Base-by-base conservation (phyloP, 2,329 filamentous ascomycete genomes). In the Fusarium clavum region DNA sequence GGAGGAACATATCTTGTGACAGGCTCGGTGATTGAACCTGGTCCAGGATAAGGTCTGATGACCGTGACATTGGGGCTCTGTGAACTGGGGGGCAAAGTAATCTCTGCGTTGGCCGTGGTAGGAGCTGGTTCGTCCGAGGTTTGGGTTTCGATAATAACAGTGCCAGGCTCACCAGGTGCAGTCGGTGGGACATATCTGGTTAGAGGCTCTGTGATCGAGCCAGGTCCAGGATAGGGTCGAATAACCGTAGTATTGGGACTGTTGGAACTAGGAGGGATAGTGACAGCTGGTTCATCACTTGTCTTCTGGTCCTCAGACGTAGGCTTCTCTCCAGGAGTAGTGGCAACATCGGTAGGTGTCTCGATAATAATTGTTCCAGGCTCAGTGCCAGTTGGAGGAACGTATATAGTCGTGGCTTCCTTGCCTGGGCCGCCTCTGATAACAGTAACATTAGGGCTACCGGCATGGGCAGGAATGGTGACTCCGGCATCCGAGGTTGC, bases 361-460 rank as follows among this genome's bases (percentile, higher is more conserved):
- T 64, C 53, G 7, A 65, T 59, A 4, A 65, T 56, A 16, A 61
- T 41, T 12, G 61, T 64, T 16, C 61, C 61, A 8, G 61, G 57
- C 14, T 64, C 57, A 16, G 48, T 54, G 10, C 61, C 61, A 18
- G 24, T 55, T 29, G 61, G 61, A 2, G 44, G 44, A 13, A 64
- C 22, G 12, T 48, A 61, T 3, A 54, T 55, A 2, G 64, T 67
- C 9, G 22, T 27, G 20, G 47, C 46, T 32, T 62, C 46, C 20
- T 45, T 51, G 9, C 60, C 60, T 27, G 55, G 30, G 14, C 60
- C 60, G 24, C 41, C 55, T 29, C 59, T 47, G 14, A 62, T 58
- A 3, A 62, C 40, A 9, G 61, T 64, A 13, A 64, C 61, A 13
- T 64, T 61, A 10, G 45, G 45, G 14, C 51, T 64, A 16, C 57